These are phyloP conservation scores for Ustilago crameri DNA, from an alignment of 1,284 basidiomycete genomes.

Conservation along the genomic window DNA sequence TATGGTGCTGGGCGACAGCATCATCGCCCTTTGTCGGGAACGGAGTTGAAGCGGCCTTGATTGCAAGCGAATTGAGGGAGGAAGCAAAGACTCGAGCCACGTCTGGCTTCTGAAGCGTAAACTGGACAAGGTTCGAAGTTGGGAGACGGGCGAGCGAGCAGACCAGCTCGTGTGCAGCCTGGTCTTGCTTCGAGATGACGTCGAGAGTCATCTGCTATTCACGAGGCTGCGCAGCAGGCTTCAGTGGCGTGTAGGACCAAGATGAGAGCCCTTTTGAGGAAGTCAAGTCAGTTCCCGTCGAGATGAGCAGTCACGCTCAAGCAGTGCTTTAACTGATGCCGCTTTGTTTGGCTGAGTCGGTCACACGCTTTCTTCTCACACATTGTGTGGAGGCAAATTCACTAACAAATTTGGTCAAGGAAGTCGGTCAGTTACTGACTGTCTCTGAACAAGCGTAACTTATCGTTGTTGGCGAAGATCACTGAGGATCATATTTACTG, in stretches of 20 bases:
- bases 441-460: no score
- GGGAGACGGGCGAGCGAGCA: constrained; percentile 16
- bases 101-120: constrained; percentile 34
- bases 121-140: constrained; percentile 28
- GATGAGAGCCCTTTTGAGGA: no score
- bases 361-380: constrained; percentile 6
- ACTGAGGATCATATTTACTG: no score
- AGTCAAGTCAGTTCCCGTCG: no score
- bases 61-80: constrained; percentile 23
- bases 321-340: no score
- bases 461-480: no score
- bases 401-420: no score
- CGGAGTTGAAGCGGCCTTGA: not conserved
- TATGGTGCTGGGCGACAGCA: constrained; percentile 9
- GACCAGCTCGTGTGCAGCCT: constrained; percentile 21
- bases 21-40: constrained; percentile 2
- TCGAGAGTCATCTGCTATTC: constrained; percentile 13
- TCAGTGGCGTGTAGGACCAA: not conserved
- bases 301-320: not conserved
- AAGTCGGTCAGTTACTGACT: no score
- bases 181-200: not conserved
- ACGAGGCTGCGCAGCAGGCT: no score
- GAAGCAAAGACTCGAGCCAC: constrained; percentile 29
- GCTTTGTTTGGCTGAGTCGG: constrained; percentile 12
- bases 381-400: constrained; percentile 13